Conservation (phyloP, 2,329 filamentous ascomycete genomes). For the Leptographium flavum region DNA sequence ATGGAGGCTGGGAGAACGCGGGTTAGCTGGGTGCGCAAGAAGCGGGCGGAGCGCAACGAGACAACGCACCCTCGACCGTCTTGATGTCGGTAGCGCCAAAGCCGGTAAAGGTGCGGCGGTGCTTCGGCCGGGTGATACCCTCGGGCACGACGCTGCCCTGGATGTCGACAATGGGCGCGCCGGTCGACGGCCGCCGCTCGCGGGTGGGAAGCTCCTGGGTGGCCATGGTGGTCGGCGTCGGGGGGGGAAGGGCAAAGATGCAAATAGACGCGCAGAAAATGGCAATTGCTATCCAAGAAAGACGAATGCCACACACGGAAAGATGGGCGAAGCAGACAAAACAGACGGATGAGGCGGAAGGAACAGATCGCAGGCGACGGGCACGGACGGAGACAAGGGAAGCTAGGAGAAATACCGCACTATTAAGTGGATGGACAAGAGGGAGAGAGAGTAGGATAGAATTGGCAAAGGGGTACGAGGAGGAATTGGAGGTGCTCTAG, state of each 20-base stretch:
- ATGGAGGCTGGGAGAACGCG: slow-evolving; percentile 44
- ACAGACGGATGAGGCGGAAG: background rate
- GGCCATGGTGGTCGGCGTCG: slow-evolving; percentile 8
- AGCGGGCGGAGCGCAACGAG: background rate
- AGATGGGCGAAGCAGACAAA: background rate
- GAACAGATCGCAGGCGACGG: background rate
- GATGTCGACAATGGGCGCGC: slow-evolving; percentile 75
- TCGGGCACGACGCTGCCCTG: slow-evolving; percentile 74
- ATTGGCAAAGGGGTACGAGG: too few species aligned
- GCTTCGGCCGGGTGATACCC: slow-evolving; percentile 78
- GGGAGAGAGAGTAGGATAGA: too few species aligned
- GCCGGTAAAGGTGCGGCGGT: slow-evolving; percentile 92
- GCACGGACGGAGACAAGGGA: too few species aligned
- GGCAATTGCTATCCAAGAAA: background rate
- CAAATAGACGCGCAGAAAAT: background rate
- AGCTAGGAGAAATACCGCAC: background rate
- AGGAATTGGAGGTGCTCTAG: too few species aligned
- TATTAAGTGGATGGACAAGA: background rate
- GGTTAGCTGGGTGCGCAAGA: background rate
- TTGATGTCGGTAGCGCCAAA: slow-evolving; percentile 89
- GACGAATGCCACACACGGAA: background rate
- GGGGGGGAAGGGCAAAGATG: background rate
- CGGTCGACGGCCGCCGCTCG: slow-evolving; percentile 68
- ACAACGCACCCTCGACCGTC: slow-evolving; percentile 61
- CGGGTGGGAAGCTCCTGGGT: slow-evolving; percentile 32